Conservation (phyloP, 2,329 filamentous ascomycete genomes). For the Epichloe scottii region DNA sequence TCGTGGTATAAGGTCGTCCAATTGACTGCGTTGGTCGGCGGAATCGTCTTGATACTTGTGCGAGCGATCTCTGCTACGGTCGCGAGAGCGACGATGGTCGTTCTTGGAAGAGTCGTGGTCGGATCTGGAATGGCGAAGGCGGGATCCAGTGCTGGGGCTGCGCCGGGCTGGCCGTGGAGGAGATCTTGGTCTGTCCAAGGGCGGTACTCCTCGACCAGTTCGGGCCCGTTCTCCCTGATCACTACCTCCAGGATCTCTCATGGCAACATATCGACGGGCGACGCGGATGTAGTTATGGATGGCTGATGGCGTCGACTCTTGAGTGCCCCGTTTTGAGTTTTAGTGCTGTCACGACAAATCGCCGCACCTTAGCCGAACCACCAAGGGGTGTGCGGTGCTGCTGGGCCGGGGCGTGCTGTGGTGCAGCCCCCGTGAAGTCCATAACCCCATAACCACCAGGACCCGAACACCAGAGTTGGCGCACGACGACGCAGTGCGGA, state of each 20-base stretch:
- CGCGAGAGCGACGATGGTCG: constrained; percentile 25
- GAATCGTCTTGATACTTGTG: constrained; percentile 15
- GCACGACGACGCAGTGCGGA: neutral
- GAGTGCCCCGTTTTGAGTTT: constrained; percentile 24
- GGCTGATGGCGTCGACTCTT: constrained; percentile 14
- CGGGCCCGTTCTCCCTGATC: constrained; percentile 25
- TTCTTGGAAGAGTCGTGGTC: constrained; percentile 19
- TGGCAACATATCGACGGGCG: constrained; percentile 27
- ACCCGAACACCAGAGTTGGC: neutral
- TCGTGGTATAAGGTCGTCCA: constrained; percentile 26
- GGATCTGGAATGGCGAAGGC: constrained; percentile 21
- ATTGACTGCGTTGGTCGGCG: constrained; percentile 17
- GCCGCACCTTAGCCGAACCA: constrained; percentile 27
- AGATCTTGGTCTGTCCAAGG: constrained; percentile 20
- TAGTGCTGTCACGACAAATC: constrained; percentile 24
- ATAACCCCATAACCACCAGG: neutral
- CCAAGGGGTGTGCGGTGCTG: constrained; percentile 1
- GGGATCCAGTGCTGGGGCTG: constrained; percentile 16
- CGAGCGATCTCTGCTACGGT: constrained; percentile 24
- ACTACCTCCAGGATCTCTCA: constrained; percentile 26
- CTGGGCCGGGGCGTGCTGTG: neutral
- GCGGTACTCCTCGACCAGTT: constrained; percentile 21
- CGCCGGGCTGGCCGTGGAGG: constrained; percentile 19
- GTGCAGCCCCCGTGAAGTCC: neutral
- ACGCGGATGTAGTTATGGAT: constrained; percentile 20